Evolutionary conservation across 371 early-diverging fungal genomes (phyloP).

Genomic region (Mucor lusitanicus): DNA sequence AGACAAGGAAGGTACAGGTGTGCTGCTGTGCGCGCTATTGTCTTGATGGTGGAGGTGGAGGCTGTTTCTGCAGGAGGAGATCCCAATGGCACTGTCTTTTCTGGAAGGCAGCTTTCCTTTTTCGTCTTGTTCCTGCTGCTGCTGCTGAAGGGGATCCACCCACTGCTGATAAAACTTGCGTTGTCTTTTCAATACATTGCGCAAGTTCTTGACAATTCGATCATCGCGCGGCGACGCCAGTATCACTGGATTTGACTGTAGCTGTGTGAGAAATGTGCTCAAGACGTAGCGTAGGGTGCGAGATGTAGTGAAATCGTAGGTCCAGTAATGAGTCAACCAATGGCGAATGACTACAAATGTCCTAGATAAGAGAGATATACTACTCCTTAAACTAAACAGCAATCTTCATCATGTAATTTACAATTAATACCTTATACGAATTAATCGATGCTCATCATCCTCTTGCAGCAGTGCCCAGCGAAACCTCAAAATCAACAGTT

Average conservation of each 20-base stretch:
- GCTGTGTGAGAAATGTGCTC: slow-evolving; percentile 45
- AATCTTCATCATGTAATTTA: neutral
- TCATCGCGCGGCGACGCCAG: slow-evolving; percentile 44
- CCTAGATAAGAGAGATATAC: slow-evolving; percentile 22
- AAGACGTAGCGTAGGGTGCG: slow-evolving; percentile 49
- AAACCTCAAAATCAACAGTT: slow-evolving; percentile 48
- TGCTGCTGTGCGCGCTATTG: neutral
- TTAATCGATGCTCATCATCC: slow-evolving; percentile 37
- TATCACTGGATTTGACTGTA: slow-evolving; percentile 44
- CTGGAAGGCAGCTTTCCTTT: neutral
- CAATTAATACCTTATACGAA: slow-evolving; percentile 46
- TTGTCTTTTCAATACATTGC: slow-evolving; percentile 46
- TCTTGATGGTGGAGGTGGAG: neutral
- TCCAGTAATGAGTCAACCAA: slow-evolving; percentile 54
- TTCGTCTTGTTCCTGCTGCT: neutral
- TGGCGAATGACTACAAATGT: slow-evolving; percentile 55
- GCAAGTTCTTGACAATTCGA: slow-evolving; percentile 42
- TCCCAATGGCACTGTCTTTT: slow-evolving; percentile 42
- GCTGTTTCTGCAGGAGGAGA: slow-evolving; percentile 3
- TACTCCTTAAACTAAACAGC: neutral
- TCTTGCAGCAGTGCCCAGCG: slow-evolving; percentile 51
- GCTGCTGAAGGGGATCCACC: neutral
- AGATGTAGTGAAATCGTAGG: slow-evolving; percentile 44
- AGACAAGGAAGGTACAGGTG: slow-evolving; percentile 20
- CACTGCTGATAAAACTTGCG: slow-evolving; percentile 22